Base-by-base conservation (phyloP, 257 asterid genomes). In the Rhazya stricta region DNA sequence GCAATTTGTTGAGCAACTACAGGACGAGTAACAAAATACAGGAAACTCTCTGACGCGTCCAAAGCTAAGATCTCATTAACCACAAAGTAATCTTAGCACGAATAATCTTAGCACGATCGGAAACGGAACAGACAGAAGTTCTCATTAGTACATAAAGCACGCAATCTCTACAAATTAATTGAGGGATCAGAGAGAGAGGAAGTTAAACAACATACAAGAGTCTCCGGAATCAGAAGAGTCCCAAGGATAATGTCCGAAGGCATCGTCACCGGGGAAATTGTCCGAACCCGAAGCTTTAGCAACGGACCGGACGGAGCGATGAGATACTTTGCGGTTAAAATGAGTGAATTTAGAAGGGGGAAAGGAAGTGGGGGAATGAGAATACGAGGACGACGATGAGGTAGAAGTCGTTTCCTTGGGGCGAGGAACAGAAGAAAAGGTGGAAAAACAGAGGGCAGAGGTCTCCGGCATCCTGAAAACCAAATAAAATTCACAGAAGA, bases 191-290 rank as follows among this genome's bases (percentile, higher is more conserved):
- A 16, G 67, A 23, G 68, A 70, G 19, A 21, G 68, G 12, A 15
- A 51, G 13, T 53, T 30, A 61, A 73, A 45, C 30, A 57, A 56
- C 84, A 57, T 89, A 91, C 96, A 84, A 13, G 91, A 77, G 65
- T 85, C 91, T 56, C 82, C 74, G 27, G 89, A 50, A 69, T 83
- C 84, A 1, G 87, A 73, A 71, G 91, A 83, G 46, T 91, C 96
- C 97, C 97, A 94, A 29, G 98, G 98, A 80, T 79, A 94, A 21
- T 81, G 82, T 10, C 98, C 98, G 74, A 86, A 86, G 51, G 84
- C 90, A 41, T 90, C 97, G 54, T 89, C 98, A 1, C 86, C 94
- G 50, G 84, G 84, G 81, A 83, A 89, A 78, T 79, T 80, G 19
- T 82, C 69, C 0, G 97, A 85, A 27, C 87, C 87, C 48, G 96